Evolutionary conservation across 225 moss, liverwort and hornwort species (phyloP).

Genomic region (Thuidium tamariscinum): DNA sequence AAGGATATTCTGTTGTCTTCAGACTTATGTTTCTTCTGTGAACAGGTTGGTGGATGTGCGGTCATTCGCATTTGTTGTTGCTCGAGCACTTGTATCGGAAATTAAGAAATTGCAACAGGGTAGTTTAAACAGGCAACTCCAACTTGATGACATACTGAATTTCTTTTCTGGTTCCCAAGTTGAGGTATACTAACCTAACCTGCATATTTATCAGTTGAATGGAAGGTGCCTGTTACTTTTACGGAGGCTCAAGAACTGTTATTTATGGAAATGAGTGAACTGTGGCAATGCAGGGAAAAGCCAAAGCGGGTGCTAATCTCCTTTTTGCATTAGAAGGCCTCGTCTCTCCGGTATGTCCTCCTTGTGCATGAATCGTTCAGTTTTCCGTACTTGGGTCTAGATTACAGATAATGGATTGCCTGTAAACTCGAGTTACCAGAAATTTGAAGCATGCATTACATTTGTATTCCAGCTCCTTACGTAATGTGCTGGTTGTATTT

Average conservation of each 20-base stretch:
- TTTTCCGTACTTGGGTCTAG: background rate
- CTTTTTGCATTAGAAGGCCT: slow-evolving; percentile 63
- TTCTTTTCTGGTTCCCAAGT: slow-evolving; percentile 37
- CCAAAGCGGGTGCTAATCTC: slow-evolving; percentile 53
- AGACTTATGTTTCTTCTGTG: background rate
- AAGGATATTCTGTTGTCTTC: background rate
- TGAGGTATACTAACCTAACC: slow-evolving; percentile 5
- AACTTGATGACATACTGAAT: slow-evolving; percentile 34
- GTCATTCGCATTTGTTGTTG: slow-evolving; percentile 70
- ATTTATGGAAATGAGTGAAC: background rate
- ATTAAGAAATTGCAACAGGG: slow-evolving; percentile 56
- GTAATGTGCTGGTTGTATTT: background rate
- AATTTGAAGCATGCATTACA: background rate
- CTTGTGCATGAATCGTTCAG: background rate
- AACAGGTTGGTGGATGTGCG: slow-evolving; percentile 73
- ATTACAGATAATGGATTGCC: background rate
- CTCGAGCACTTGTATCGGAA: slow-evolving; percentile 65
- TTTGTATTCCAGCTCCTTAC: background rate
- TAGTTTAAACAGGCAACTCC: slow-evolving; percentile 41
- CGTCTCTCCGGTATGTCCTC: slow-evolving; percentile 51
- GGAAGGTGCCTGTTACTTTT: background rate
- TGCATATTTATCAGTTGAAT: background rate
- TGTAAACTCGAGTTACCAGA: background rate
- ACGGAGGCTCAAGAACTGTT: background rate
- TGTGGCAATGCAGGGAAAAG: slow-evolving; percentile 33